phyloP scores from a whole-genome alignment of 306 rosid genomes.

The Lathyrus aphaca region DNA sequence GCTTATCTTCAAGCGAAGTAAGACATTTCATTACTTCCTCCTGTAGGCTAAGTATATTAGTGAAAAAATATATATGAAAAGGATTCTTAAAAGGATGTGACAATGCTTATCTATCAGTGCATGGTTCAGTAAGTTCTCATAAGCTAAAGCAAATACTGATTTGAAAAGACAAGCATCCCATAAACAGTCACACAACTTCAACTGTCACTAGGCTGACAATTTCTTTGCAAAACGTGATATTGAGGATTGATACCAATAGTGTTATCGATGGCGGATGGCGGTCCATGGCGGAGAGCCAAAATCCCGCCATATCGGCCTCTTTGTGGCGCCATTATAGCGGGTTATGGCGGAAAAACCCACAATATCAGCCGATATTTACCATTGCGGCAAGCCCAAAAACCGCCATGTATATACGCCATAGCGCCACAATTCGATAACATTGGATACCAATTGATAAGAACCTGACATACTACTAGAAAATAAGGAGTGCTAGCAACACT shows the following conservation, averaged over 20 bases:
- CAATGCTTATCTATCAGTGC: constrained; percentile 28
- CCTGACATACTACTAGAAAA: neutral
- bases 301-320: too few relatives aligned
- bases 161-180: neutral
- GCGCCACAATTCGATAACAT: too few relatives aligned
- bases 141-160: constrained; percentile 21
- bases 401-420: too few relatives aligned
- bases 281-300: too few relatives aligned
- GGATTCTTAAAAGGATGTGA: constrained; percentile 4
- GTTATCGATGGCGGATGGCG: too few relatives aligned
- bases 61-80: constrained; percentile 33
- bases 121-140: constrained; percentile 21
- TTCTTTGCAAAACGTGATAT: neutral
- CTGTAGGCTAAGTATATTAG: constrained; percentile 51
- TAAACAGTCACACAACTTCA: constrained; percentile 10
- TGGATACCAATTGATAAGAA: constrained; percentile 3
- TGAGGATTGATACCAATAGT: constrained; percentile 5
- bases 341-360: too few relatives aligned
- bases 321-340: too few relatives aligned
- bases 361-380: too few relatives aligned
- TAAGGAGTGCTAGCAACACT: neutral
- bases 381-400: too few relatives aligned
- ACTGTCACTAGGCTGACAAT: constrained; percentile 8
- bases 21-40: constrained; percentile 64
- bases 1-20: constrained; percentile 52